Evolutionary conservation across 352 stramenopile species (phyloP).

Genomic region (Phytophthora pseudosyringae): DNA sequence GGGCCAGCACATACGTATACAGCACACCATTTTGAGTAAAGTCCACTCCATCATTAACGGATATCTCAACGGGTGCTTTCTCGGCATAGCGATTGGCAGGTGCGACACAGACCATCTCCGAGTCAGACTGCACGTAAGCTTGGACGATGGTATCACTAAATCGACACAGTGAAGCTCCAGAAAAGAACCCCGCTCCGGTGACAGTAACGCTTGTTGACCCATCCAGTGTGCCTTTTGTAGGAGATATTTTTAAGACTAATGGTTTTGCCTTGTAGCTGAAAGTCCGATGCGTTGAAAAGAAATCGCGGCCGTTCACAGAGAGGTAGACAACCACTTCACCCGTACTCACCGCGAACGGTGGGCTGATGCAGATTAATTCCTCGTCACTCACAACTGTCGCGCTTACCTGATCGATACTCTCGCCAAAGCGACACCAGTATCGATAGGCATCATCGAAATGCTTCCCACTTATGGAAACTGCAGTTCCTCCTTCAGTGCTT

Average conservation of each 20-base stretch:
- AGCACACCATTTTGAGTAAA: constrained; percentile 74
- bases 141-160: constrained; percentile 49
- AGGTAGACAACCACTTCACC: constrained; percentile 45
- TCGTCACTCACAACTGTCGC: constrained; percentile 34
- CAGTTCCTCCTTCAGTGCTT: constrained; percentile 55
- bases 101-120: constrained; percentile 49
- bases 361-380: constrained; percentile 49
- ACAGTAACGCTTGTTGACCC: constrained; percentile 71
- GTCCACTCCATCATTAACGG: constrained; percentile 89
- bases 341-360: constrained; percentile 31
- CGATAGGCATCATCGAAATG: constrained; percentile 40
- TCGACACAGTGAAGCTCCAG: constrained; percentile 49
- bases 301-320: constrained; percentile 81
- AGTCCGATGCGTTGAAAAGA: constrained; percentile 44
- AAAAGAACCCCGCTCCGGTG: constrained; percentile 45
- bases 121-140: constrained; percentile 46
- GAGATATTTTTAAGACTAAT: constrained; percentile 51
- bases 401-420: constrained; percentile 26
- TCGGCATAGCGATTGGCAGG: constrained; percentile 44
- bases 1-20: constrained; percentile 65
- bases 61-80: constrained; percentile 66
- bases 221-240: constrained; percentile 49
- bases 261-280: constrained; percentile 64
- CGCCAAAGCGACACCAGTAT: constrained; percentile 78
- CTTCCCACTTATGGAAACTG: constrained; percentile 62